These are phyloP conservation scores for Lactarius indigo DNA, from an alignment of 768 basidiomycete genomes.

Conservation along the genomic window DNA sequence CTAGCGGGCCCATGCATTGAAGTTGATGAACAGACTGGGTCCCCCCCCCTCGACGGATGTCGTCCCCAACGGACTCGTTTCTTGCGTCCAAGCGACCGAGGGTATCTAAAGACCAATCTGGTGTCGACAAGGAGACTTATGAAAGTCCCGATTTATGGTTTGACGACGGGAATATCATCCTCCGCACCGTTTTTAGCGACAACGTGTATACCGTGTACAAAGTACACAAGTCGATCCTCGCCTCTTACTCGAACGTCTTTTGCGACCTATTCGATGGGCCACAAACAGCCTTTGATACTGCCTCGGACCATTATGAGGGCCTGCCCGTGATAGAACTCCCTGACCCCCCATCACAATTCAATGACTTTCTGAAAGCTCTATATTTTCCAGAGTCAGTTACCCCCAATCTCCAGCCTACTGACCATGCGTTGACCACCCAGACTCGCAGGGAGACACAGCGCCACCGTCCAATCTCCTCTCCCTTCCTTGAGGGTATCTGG, in stretches of 20 bases:
- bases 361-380: conserved; percentile 19
- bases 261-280: conserved; percentile 18
- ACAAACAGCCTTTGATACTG: conserved; percentile 11
- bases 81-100: conserved; percentile 10
- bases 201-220: conserved; percentile 14
- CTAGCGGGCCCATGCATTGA: neutral
- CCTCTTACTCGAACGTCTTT: conserved; percentile 20
- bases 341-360: conserved; percentile 19
- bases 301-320: conserved; percentile 22
- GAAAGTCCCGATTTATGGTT: conserved; percentile 24
- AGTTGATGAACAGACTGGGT: neutral
- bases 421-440: neutral
- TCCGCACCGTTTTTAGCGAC: conserved; percentile 12
- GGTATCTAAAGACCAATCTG: conserved; percentile 5
- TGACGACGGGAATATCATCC: conserved; percentile 23
- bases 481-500: conserved; percentile 21
- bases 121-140: conserved; percentile 10
- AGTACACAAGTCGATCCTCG: conserved; percentile 24
- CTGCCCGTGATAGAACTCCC: conserved; percentile 22
- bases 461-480: conserved; percentile 21
- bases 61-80: conserved; percentile 20
- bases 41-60: conserved; percentile 3
- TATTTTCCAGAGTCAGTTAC: conserved; percentile 22
- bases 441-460: conserved; percentile 16
- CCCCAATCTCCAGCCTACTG: neutral